A percentile compares a stretch with the other conserved stretches of the same genome.
Evolutionary conservation across 23 red algal genomes (phyloP).

Genomic region (Gracilaria vermiculophylla): DNA sequence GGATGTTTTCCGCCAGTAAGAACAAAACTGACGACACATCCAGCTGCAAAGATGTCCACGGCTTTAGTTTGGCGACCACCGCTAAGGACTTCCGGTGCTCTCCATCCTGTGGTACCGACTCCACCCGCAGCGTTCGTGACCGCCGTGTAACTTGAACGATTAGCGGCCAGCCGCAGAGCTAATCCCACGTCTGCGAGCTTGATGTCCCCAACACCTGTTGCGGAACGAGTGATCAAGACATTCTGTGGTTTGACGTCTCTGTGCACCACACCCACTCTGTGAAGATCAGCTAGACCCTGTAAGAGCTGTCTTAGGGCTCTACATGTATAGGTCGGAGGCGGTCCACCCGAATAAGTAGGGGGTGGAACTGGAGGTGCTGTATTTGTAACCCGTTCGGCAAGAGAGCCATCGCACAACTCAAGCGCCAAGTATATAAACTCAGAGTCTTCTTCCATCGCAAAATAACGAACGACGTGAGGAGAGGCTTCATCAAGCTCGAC

Average conservation of each 20-base stretch:
- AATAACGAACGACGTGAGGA: constrained; percentile 92
- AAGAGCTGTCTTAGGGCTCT: constrained; percentile 73
- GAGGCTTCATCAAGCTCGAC: constrained; percentile 93
- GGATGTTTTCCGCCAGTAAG: constrained; percentile 88
- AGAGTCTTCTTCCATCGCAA: constrained; percentile 96
- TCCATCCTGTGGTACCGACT: constrained; percentile 90
- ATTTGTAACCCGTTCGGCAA: constrained; percentile 72
- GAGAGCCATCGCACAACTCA: constrained; percentile 79
- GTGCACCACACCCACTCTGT: constrained; percentile 88
- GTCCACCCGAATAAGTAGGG: constrained; percentile 35
- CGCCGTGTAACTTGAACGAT: constrained; percentile 70
- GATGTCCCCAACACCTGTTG: constrained; percentile 25
- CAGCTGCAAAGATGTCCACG: constrained; percentile 92
- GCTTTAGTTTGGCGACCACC: constrained; percentile 74
- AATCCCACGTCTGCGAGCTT: constrained; percentile 98
- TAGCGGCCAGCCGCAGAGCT: constrained; percentile 74
- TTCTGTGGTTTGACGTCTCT: constrained; percentile 97
- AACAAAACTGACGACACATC: constrained; percentile 84
- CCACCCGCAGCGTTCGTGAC: constrained; percentile 65
- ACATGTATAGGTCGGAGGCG: constrained; percentile 53
- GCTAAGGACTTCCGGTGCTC: constrained; percentile 92
- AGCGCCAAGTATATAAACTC: constrained; percentile 96
- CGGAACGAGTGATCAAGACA: constrained; percentile 61
- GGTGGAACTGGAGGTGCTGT: constrained; percentile 52
- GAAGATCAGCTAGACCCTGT: constrained; percentile 86